These are phyloP conservation scores for Diversispora eburnea DNA, from an alignment of 192 early-diverging fungal genomes.

Conservation along the genomic window DNA sequence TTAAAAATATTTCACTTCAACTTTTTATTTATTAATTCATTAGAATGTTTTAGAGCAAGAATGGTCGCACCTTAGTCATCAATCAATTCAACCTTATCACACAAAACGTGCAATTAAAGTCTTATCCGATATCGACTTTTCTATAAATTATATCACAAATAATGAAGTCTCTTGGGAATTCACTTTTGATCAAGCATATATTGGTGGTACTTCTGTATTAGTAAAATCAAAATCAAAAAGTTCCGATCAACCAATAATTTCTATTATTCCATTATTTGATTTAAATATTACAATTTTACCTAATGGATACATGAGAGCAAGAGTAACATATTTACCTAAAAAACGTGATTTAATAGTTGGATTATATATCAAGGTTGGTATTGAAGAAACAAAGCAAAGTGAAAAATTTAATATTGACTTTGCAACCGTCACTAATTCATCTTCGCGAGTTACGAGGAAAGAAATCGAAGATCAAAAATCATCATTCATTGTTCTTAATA, in stretches of 20 bases:
- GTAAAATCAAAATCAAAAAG: neutral
- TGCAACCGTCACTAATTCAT: neutral
- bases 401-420: neutral
- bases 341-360: neutral
- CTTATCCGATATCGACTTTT: neutral
- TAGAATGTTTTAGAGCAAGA: conserved; percentile 14
- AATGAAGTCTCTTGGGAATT: neutral
- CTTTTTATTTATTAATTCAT: neutral
- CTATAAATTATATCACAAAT: neutral
- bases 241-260: neutral
- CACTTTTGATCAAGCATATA: conserved; percentile 10
- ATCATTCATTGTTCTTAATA: neutral
- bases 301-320: neutral
- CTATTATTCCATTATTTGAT: neutral
- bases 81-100: conserved; percentile 15
- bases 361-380: conserved; percentile 2
- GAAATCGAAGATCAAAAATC: neutral
- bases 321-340: conserved; percentile 7
- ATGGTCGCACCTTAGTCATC: conserved; percentile 17
- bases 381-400: neutral
- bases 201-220: conserved; percentile 12
- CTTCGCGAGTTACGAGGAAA: neutral
- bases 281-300: neutral
- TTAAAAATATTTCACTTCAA: neutral
- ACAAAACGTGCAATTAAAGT: neutral